These are phyloP conservation scores for Globisporangium ultimum DNA, from an alignment of 352 stramenopile species.

Conservation along the genomic window DNA sequence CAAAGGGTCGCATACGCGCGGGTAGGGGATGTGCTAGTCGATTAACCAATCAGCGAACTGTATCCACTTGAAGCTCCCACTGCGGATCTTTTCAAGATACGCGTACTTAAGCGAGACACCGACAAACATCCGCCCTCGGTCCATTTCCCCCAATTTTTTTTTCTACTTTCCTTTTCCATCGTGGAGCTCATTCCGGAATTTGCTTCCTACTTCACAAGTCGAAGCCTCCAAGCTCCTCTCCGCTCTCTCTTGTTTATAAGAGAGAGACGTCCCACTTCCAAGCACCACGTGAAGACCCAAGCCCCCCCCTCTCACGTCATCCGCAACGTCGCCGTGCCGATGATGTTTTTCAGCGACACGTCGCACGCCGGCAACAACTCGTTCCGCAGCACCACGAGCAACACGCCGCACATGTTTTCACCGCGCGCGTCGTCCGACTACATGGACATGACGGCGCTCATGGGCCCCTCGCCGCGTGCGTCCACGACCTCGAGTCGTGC, in stretches of 20 bases:
- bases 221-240: not conserved
- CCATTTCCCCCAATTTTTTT: not conserved
- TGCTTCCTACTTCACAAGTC: constrained; percentile 14
- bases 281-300: not conserved
- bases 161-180: not conserved
- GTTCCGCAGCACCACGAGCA: not conserved
- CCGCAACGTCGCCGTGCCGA: constrained; percentile 3
- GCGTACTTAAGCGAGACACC: not conserved
- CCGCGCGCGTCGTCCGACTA: constrained; percentile 13
- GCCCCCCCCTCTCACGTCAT: not conserved
- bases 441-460: constrained; percentile 12
- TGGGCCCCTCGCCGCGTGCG: constrained; percentile 1
- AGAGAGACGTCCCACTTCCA: constrained; percentile 3
- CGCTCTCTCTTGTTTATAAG: not conserved
- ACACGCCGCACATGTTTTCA: constrained; percentile 1
- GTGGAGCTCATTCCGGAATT: constrained; percentile 15
- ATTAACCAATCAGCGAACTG: constrained; percentile 10
- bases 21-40: not conserved
- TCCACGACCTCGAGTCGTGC: constrained; percentile 4
- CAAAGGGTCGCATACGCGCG: not conserved
- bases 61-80: constrained; percentile 1
- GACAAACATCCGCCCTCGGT: not conserved
- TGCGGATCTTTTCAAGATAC: constrained; percentile 7
- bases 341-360: constrained; percentile 13
- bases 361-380: constrained; percentile 8